Evolutionary conservation across 305 asterid genomes (phyloP), one percentile per base, ranked within the genome.

Genomic region (Fraxinus greggii): DNA sequence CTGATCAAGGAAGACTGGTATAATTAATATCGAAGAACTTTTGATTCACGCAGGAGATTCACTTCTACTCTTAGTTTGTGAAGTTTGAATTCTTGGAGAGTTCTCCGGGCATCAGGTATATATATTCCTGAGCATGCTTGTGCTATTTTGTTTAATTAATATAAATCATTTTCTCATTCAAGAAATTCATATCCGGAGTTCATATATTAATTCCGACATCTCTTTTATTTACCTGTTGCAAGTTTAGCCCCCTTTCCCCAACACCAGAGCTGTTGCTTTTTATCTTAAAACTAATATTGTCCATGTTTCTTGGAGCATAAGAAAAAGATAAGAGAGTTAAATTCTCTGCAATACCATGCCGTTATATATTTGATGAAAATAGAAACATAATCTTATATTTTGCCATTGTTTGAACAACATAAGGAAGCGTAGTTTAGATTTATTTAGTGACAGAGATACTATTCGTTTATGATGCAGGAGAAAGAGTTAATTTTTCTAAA

Each of bases 1-100:
- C 81, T 63, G 91, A 86, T 83, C 89, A 90, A 81, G 91, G 86
- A 83, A 79, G 85, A 59, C 88, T 73, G 31, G 87, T 82, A 15
- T 89, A 87, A 87, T 81, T 78, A 72, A 83, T 73, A 31, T 65
- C 63, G 7, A 77, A 80, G 77, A 78, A 82, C 76, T 79, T 76
- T 56, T 77, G 82, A 81, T 83, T 72, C 84, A 77, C 38, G 12
- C 76, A 75, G 76, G 78, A 54, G 80, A 83, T 80, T 83, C 79
- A 61, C 85, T 81, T 74, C 75, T 81, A 32, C 45, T 35, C 70
- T 65, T 74, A 69, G 86, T 77, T 80, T 88, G 72, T 75, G 84
- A 67, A 69, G 85, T 72, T 86, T 74, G 79, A 48, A 72, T 51
- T 77, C 81, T 76, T 82, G 80, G 74, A 83, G 84, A 82, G 33